Evolutionary conservation across 805 yeast species (phyloP).

Genomic region (Komagataella pastoris): DNA sequence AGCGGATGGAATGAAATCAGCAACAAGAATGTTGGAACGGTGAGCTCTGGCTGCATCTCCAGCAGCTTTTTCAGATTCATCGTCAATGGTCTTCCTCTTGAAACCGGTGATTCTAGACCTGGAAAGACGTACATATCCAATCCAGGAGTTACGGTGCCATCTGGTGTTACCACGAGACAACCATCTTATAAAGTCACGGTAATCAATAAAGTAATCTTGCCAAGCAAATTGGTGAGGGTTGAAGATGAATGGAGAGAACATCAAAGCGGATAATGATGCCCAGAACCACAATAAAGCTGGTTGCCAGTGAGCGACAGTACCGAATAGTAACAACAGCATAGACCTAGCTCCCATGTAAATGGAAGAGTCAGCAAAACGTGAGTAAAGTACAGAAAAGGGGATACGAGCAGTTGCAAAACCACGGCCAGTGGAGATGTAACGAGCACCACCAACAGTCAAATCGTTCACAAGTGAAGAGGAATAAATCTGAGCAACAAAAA

Average conservation of each 20-base stretch:
- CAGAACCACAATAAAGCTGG: slow-evolving; percentile 95
- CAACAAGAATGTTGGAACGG: slow-evolving; percentile 55
- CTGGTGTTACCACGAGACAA: slow-evolving; percentile 81
- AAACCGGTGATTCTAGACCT: slow-evolving; percentile 82
- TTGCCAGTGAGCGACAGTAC: slow-evolving; percentile 78
- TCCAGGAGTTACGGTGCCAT: slow-evolving; percentile 86
- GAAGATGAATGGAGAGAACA: slow-evolving; percentile 87
- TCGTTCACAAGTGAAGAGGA: slow-evolving; percentile 60
- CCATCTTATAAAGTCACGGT: slow-evolving; percentile 88
- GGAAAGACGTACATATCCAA: slow-evolving; percentile 68
- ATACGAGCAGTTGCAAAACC: slow-evolving; percentile 77
- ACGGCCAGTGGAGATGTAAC: slow-evolving; percentile 78
- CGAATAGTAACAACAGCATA: slow-evolving; percentile 57
- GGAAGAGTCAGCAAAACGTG: slow-evolving; percentile 72
- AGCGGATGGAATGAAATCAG: slow-evolving; percentile 60
- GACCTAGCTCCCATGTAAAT: slow-evolving; percentile 78
- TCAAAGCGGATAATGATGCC: slow-evolving; percentile 79
- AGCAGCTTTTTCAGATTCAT: slow-evolving; percentile 68
- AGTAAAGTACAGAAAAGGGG: slow-evolving; percentile 60
- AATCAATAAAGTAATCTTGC: slow-evolving; percentile 93
- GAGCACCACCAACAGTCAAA: slow-evolving; percentile 75
- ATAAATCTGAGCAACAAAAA: slow-evolving; percentile 70
- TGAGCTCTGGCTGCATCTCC: slow-evolving; percentile 81
- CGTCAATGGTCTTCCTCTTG: slow-evolving; percentile 63
- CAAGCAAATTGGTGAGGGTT: slow-evolving; percentile 97